Base-by-base conservation (phyloP, 352 stramenopile species). In the Globisporangium middletonii region DNA sequence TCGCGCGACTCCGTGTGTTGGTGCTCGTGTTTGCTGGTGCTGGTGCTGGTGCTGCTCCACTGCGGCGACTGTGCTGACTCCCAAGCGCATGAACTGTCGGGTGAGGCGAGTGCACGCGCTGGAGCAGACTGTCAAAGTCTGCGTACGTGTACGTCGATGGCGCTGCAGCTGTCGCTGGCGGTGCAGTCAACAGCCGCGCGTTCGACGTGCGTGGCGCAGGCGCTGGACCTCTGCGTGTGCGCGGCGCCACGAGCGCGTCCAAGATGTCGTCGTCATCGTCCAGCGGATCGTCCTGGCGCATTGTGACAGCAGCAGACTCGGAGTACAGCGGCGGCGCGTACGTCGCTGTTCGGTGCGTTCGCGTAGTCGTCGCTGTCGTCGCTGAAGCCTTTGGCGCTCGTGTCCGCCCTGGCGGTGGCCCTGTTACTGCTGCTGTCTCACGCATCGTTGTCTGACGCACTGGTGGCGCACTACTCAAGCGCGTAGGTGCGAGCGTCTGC, bases 71-170 rank as follows among this genome's bases (percentile, higher is more conserved):
- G 33, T 12, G 33, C 7, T 38, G 33, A n/a, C 18, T 28, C 3
- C 18, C 7, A 27, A 49, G 18, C n/a, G 44, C 44, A 6, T 15
- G 13, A 0, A n/a, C 43, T 46, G 68, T 45, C 54, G 73, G 55
- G 69, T 73, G 27, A 53, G 71, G 41, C 54, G 63, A 16, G 67
- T 68, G 65, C 8, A 67, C 55, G 44, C 55, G 59, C 53, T 73
- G 67, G 16, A 81, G 63, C 8, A 81, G 33, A 44, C 58, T 65
- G 53, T 81, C 74, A 72, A 84, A 81, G 55, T 78, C 65, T 0
- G 67, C 57, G 28, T 69, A 64, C 42, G 61, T 64, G 41, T 50
- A 53, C 5, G 42, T 19, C 15, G 43, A 11, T 15, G 26, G 26
- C 11, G 27, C 18, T 42, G 38, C 19, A 7, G 13, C 8, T 57